Percentiles rank a stretch among this genome's conserved stretches.
phyloP scores from a whole-genome alignment of 176 grass and related monocot genomes.

The Otatea glauca region DNA sequence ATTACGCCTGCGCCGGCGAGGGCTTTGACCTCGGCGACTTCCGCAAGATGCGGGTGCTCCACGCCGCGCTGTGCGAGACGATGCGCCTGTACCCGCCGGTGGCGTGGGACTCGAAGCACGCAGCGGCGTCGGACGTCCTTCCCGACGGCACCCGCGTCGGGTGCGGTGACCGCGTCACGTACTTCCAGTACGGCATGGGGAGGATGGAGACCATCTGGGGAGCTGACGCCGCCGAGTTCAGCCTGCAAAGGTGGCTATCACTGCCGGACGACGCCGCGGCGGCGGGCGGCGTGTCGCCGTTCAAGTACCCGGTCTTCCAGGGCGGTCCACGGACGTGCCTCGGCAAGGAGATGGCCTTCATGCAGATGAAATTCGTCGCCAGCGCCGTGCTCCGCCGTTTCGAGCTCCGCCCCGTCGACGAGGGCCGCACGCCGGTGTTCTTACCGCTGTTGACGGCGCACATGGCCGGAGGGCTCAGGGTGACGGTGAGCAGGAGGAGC shows the following conservation, averaged over 20 bases:
- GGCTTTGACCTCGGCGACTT: constrained; percentile 46
- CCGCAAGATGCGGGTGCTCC: constrained; percentile 67
- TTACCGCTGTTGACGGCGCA: constrained; percentile 77
- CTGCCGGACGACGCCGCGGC: not conserved
- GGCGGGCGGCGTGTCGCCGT: constrained; percentile 60
- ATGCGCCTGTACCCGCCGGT: constrained; percentile 94
- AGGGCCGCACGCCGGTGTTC: constrained; percentile 56
- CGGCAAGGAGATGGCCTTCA: constrained; percentile 84
- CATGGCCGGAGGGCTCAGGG: constrained; percentile 72
- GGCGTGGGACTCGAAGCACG: constrained; percentile 88
- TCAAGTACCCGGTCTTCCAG: constrained; percentile 89
- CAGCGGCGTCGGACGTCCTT: constrained; percentile 64
- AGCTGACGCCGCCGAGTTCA: constrained; percentile 59
- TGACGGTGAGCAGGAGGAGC: constrained; percentile 54
- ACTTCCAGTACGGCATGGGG: constrained; percentile 96
- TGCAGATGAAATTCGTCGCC: constrained; percentile 85
- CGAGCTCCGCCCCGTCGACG: constrained; percentile 59
- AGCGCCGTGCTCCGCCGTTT: constrained; percentile 60
- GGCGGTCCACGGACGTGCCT: constrained; percentile 80
- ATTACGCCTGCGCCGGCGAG: not conserved
- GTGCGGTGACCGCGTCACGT: constrained; percentile 76
- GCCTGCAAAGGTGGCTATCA: constrained; percentile 60
- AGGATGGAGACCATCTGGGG: constrained; percentile 87
- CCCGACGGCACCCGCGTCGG: constrained; percentile 74
- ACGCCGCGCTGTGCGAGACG: constrained; percentile 85